Percentiles rank a stretch among this genome's conserved stretches.
These are phyloP conservation scores for Podila epigama DNA, from an alignment of 192 early-diverging fungal species.

Conservation along the genomic window DNA sequence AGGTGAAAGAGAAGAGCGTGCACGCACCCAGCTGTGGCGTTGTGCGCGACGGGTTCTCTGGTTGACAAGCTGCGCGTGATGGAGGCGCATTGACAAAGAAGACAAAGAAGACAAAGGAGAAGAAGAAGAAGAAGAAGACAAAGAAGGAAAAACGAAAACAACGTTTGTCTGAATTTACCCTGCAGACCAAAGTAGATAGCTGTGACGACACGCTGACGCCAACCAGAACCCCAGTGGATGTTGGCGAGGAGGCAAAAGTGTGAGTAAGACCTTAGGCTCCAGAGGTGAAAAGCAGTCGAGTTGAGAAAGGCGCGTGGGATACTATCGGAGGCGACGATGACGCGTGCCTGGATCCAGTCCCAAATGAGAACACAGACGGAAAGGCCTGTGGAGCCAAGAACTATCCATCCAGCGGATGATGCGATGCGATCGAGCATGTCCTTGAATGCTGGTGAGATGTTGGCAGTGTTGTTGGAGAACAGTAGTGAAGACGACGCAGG, in stretches of 20 bases:
- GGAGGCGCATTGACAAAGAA: no score
- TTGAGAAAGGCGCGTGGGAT: constrained; percentile 27
- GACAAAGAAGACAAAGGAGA: background rate
- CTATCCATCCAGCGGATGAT: constrained; percentile 16
- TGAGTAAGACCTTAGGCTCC: constrained; percentile 37
- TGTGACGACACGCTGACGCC: constrained; percentile 17
- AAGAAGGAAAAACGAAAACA: background rate
- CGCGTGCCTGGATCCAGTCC: constrained; percentile 28
- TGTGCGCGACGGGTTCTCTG: no score
- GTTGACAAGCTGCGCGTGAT: no score
- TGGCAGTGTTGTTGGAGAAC: no score
- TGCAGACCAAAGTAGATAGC: constrained; percentile 38
- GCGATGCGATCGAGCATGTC: constrained; percentile 1
- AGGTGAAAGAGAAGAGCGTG: no score
- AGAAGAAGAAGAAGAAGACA: background rate
- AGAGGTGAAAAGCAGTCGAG: constrained; percentile 23
- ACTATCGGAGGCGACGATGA: constrained; percentile 30
- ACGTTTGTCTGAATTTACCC: constrained; percentile 11
- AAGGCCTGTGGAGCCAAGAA: constrained; percentile 17
- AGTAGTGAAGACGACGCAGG: background rate
- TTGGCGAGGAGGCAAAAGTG: constrained; percentile 30
- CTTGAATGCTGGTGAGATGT: background rate
- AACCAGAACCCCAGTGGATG: constrained; percentile 25
- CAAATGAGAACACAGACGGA: constrained; percentile 16
- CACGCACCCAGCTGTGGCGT: no score